These are phyloP conservation scores for Maudiozyma humilis DNA, from an alignment of 1,139 yeast species.

Conservation along the genomic window DNA sequence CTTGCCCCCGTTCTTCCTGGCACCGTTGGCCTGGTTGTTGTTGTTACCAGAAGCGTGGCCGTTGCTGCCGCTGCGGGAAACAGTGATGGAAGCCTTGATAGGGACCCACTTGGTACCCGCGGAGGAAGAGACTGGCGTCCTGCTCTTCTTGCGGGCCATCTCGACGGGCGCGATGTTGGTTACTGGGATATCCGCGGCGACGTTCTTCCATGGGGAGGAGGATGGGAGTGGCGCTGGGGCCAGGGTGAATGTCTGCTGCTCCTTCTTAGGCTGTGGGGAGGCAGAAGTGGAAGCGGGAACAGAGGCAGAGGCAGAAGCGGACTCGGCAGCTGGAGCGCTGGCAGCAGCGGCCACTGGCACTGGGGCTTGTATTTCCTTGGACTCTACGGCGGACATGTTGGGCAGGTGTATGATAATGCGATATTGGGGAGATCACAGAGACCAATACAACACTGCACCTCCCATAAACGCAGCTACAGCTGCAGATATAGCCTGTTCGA, in stretches of 20 bases:
- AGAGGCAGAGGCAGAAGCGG: not conserved
- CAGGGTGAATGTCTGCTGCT: conserved; percentile 28
- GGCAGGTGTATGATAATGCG: not conserved
- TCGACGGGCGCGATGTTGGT: conserved; percentile 34
- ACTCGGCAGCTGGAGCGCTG: not conserved
- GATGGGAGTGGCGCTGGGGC: conserved; percentile 76
- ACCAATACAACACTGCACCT: no score
- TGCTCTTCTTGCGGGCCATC: conserved; percentile 33
- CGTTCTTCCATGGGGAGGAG: conserved; percentile 61
- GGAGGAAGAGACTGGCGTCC: conserved; percentile 40
- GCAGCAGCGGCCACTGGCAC: not conserved
- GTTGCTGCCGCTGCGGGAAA: conserved; percentile 31
- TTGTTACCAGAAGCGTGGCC: not conserved
- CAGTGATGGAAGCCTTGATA: conserved; percentile 59
- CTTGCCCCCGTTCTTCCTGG: conserved; percentile 5
- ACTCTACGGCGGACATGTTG: conserved; percentile 7
- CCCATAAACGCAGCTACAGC: no score
- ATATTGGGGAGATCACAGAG: no score
- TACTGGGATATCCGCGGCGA: conserved; percentile 26
- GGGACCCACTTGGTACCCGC: conserved; percentile 85
- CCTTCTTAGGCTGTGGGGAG: conserved; percentile 1
- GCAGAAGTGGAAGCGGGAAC: conserved; percentile 2
- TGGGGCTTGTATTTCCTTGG: not conserved
- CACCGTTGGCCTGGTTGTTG: not conserved
- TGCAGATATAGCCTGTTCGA: no score